Base-by-base conservation (phyloP, 2,329 filamentous ascomycete genomes). In the Tympanopsis confertula region DNA sequence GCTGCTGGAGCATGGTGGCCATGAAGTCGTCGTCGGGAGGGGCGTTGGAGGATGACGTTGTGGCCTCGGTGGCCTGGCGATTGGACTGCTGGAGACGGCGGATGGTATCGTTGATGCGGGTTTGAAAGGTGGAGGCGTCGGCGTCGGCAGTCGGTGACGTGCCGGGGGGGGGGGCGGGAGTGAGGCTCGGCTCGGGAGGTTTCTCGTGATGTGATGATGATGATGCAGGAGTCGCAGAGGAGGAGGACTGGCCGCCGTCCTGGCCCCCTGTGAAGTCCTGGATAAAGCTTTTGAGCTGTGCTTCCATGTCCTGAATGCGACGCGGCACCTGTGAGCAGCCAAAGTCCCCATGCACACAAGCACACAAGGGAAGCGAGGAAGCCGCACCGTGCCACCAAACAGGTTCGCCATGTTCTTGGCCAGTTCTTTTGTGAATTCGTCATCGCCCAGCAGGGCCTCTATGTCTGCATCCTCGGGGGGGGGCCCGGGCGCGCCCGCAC, bases 21-120 rank as follows among this genome's bases (percentile, higher is more conserved):
- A 98, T 67, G 52, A 96, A 77, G 55, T 95, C 88, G 45, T 94
- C 79, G 36, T 68, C 77, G 0, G 67, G 66, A 4, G 71, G 67
- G 4, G 78, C 71, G 1, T 78, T 79, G 2, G 81, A 69, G 1
- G 80, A 75, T 0, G 86, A 86, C 0, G 85, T 83, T 0, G 85
- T 87, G 3, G 88, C 88, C 47, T 87, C 22, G 81, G 30, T 89
- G 80, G 2, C 85, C 87, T 0, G 87, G 94, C 22, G 75, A 74
- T 51, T 93, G 84, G 86, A 98, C 60, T 93, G 86, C 83, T 96
- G 94, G 0, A 89, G 96, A 49, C 78, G 78, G 42, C 82, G 79
- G 50, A 98, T 96, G 1, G 86, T 94, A 42, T 94, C 87, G 53
- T 93, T 86, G 58, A 98, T 98, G 1, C 71, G 76, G 35, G 79